Percentiles rank a stretch among this genome's conserved stretches.
phyloP scores from a whole-genome alignment of 2,329 filamentous ascomycete species.

The Bipolaris victoriae region DNA sequence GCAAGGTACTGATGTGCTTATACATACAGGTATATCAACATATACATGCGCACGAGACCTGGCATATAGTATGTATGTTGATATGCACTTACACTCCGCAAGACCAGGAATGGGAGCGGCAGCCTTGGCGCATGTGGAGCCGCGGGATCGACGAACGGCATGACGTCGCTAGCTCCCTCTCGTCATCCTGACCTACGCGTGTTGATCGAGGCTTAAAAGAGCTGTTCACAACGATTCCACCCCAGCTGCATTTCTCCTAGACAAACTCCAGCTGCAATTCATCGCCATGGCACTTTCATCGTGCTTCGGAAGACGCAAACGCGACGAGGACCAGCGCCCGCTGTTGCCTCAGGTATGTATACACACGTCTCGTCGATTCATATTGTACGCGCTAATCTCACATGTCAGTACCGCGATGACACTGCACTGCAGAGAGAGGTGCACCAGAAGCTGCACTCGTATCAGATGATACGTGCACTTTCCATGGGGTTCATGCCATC shows the following conservation, averaged over 20 bases:
- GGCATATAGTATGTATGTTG: not conserved
- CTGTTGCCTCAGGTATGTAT: conserved; percentile 68
- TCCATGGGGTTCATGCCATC: conserved; percentile 89
- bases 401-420: conserved; percentile 71
- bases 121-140: conserved; percentile 15
- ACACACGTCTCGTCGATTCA: not conserved
- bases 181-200: conserved; percentile 19
- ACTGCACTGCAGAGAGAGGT: conserved; percentile 72
- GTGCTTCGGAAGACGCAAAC: conserved; percentile 67
- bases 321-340: conserved; percentile 69
- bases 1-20: not conserved
- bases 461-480: conserved; percentile 86
- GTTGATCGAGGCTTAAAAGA: conserved; percentile 3
- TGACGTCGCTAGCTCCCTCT: conserved; percentile 17
- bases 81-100: not conserved
- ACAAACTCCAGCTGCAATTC: not conserved
- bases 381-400: not conserved
- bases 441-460: conserved; percentile 89
- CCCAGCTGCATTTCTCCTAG: conserved; percentile 5
- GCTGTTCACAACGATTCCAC: not conserved
- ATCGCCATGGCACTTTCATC: conserved; percentile 59
- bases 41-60: not conserved
- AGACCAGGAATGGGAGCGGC: not conserved
- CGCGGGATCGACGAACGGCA: conserved; percentile 15
- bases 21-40: too few relatives aligned